Percentiles rank a stretch among this genome's conserved stretches.
phyloP scores from a whole-genome alignment of 2,329 filamentous ascomycete species.

The Westerdykella aurantiaca region DNA sequence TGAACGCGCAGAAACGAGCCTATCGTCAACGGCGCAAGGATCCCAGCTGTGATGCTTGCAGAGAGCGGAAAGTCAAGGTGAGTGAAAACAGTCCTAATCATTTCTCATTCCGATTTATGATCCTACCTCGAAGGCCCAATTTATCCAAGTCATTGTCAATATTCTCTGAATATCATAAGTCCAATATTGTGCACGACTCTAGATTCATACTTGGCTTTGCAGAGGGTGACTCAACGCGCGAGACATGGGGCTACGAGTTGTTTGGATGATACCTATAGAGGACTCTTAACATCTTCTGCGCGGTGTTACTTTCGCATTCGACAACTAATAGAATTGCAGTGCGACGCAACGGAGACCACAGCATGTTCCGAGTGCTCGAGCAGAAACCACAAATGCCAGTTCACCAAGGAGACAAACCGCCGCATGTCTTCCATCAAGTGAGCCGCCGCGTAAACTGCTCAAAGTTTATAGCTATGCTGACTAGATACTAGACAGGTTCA shows the following conservation, averaged over 20 bases:
- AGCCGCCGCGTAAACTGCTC: constrained; percentile 18
- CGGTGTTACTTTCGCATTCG: too few relatives aligned
- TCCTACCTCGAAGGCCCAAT: too few relatives aligned
- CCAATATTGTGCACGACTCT: too few relatives aligned
- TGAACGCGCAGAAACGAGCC: constrained; percentile 79
- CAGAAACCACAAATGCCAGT: constrained; percentile 94
- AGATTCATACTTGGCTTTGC: too few relatives aligned
- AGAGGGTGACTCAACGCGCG: too few relatives aligned
- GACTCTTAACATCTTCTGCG: too few relatives aligned
- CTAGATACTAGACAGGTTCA: constrained; percentile 66
- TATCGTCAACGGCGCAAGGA: constrained; percentile 95
- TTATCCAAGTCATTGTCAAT: too few relatives aligned
- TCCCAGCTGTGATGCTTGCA: constrained; percentile 93
- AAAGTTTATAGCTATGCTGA: constrained; percentile 6
- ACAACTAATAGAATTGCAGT: constrained; percentile 42
- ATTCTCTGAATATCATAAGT: too few relatives aligned
- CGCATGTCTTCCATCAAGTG: constrained; percentile 98
- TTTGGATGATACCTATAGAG: too few relatives aligned
- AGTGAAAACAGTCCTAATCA: constrained; percentile 2
- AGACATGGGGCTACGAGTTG: too few relatives aligned
- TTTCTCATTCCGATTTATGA: too few relatives aligned
- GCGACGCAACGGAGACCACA: constrained; percentile 91
- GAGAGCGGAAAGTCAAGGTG: constrained; percentile 70
- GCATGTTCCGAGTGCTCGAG: constrained; percentile 98
- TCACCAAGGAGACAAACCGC: constrained; percentile 97